phyloP scores from a whole-genome alignment of 1,284 basidiomycete species.

The Sporisorium scitamineum region DNA sequence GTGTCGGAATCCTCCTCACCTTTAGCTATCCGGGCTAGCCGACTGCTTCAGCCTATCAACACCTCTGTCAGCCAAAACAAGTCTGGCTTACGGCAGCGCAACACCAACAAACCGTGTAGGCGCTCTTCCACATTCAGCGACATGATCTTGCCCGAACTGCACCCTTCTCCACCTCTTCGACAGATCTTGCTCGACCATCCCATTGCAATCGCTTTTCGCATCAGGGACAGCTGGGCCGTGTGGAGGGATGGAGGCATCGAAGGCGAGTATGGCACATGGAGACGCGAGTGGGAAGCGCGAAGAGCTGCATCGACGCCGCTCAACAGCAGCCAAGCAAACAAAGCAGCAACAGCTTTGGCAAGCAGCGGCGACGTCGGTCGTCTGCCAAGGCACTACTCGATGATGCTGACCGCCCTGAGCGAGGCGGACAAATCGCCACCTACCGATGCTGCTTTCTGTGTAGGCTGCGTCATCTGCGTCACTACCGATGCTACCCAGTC shows the following conservation, averaged over 20 bases:
- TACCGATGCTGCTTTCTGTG: constrained; percentile 87
- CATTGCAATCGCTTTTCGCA: constrained; percentile 76
- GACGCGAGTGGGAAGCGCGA: constrained; percentile 70
- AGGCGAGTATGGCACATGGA: constrained; percentile 77
- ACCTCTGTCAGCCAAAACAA: constrained; percentile 13
- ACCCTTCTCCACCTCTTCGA: constrained; percentile 69
- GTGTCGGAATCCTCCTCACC: constrained; percentile 42
- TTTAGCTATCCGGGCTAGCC: constrained; percentile 23
- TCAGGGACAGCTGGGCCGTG: constrained; percentile 83
- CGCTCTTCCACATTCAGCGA: constrained; percentile 32
- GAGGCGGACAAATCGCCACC: constrained; percentile 82
- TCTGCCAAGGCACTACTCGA: constrained; percentile 63
- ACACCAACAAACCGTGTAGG: constrained; percentile 12
- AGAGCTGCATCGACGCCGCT: constrained; percentile 52
- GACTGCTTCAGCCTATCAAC: constrained; percentile 28
- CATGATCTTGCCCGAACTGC: constrained; percentile 34
- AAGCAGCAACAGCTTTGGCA: constrained; percentile 41
- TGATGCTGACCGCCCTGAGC: constrained; percentile 77
- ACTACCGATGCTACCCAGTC: constrained; percentile 12
- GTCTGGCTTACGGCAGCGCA: constrained; percentile 14
- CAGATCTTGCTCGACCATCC: constrained; percentile 74
- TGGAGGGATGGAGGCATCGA: constrained; percentile 80
- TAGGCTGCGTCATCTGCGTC: constrained; percentile 85
- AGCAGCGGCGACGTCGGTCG: constrained; percentile 11
- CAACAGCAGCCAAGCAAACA: not conserved